These are phyloP conservation scores for Curvularia hawaiiensis DNA, from an alignment of 2,329 filamentous ascomycete species.

Conservation along the genomic window DNA sequence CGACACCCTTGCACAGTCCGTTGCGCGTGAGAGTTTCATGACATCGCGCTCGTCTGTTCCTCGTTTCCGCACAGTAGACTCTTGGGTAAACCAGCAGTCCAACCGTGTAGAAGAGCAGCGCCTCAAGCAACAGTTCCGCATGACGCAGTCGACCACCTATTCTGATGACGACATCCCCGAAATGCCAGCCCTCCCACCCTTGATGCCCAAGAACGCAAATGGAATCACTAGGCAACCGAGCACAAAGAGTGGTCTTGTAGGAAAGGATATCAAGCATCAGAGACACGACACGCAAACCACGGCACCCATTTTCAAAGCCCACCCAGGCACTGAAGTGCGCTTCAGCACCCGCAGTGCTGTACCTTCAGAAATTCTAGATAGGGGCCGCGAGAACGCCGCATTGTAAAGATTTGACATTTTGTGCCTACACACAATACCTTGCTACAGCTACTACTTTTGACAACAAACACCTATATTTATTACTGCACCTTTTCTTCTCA, in stretches of 20 bases:
- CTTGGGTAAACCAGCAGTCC: constrained; percentile 49
- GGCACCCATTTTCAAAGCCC: constrained; percentile 49
- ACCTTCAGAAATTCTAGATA: constrained; percentile 47
- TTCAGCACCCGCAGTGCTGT: constrained; percentile 47
- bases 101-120: constrained; percentile 45
- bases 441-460: neutral
- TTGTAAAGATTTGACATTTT: constrained; percentile 12
- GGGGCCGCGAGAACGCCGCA: constrained; percentile 30
- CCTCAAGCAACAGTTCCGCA: constrained; percentile 42
- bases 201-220: constrained; percentile 36
- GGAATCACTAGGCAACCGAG: constrained; percentile 10
- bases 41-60: constrained; percentile 44
- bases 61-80: constrained; percentile 49
- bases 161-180: constrained; percentile 24
- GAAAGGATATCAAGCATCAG: constrained; percentile 41
- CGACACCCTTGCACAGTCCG: constrained; percentile 33
- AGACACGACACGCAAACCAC: constrained; percentile 46
- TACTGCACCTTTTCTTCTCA: too few species aligned
- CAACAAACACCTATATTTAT: neutral
- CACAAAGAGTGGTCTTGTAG: constrained; percentile 30
- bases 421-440: neutral
- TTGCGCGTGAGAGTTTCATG: constrained; percentile 44
- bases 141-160: constrained; percentile 37
- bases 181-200: constrained; percentile 18
- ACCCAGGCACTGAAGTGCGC: constrained; percentile 48